phyloP scores from a whole-genome alignment of 371 early-diverging fungal species.

The Mortierella sp. region DNA sequence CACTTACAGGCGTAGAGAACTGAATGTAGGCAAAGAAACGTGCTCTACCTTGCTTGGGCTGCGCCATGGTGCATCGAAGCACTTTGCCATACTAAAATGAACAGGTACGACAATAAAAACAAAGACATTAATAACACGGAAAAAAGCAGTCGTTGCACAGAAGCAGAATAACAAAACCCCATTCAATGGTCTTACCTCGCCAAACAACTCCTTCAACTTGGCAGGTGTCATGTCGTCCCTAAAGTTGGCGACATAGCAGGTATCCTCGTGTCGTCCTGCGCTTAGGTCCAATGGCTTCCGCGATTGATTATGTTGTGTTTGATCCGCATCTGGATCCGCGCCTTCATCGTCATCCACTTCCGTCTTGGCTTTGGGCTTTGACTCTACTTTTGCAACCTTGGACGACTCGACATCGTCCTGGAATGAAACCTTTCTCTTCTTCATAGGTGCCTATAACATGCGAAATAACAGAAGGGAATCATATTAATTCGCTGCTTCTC shows the following conservation, averaged over 20 bases:
- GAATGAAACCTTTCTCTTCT: conserved; percentile 34
- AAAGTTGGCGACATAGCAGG: conserved; percentile 53
- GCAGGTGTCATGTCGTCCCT: conserved; percentile 21
- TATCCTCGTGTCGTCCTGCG: conserved; percentile 42
- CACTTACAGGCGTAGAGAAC: conserved; percentile 33
- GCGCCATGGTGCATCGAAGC: conserved; percentile 33
- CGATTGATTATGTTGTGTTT: not conserved
- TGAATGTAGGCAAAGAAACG: conserved; percentile 41
- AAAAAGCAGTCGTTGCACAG: not conserved
- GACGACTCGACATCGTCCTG: conserved; percentile 10
- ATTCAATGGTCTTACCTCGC: conserved; percentile 20
- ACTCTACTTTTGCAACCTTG: conserved; percentile 30
- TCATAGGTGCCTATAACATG: conserved; percentile 4
- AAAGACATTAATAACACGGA: not conserved
- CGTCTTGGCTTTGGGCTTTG: not conserved
- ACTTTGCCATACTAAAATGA: conserved; percentile 34
- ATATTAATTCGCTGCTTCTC: not conserved
- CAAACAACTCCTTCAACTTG: conserved; percentile 30
- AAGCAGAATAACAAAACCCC: not conserved
- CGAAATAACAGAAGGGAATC: not conserved
- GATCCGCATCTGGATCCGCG: not conserved
- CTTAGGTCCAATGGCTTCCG: conserved; percentile 30
- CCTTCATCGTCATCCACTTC: not conserved
- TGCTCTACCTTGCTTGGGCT: conserved; percentile 1
- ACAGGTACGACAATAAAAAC: not conserved